A percentile compares a stretch with the other conserved stretches of the same genome.
phyloP scores from a whole-genome alignment of 495 filamentous ascomycete species.

The Penicillium desertorum region DNA sequence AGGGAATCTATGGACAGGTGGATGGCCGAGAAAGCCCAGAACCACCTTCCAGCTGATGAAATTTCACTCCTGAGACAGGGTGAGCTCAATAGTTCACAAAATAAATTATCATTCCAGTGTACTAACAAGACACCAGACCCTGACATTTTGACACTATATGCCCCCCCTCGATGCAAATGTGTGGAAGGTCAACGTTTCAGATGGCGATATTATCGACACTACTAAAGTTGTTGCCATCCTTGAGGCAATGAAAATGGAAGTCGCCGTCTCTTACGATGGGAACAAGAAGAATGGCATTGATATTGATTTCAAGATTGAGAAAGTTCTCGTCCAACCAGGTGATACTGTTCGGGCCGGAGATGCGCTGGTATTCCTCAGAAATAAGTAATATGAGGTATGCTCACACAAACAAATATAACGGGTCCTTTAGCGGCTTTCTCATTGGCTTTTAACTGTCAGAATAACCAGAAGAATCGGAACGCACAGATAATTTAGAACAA shows the following conservation, averaged over 20 bases:
- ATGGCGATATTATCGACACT: constrained; percentile 37
- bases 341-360: constrained; percentile 43
- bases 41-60: constrained; percentile 40
- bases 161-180: constrained; percentile 56
- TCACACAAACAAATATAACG: too few species aligned
- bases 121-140: constrained; percentile 33
- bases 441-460: too few species aligned
- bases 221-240: constrained; percentile 43
- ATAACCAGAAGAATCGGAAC: too few species aligned
- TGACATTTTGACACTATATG: constrained; percentile 40
- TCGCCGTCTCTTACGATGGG: constrained; percentile 33
- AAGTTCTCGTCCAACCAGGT: constrained; percentile 41
- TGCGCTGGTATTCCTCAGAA: neutral
- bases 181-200: constrained; percentile 54
- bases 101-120: neutral
- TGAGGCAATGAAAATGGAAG: constrained; percentile 53
- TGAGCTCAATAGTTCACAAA: constrained; percentile 16
- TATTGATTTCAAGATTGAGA: constrained; percentile 28
- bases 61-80: constrained; percentile 44
- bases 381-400: neutral
- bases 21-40: constrained; percentile 48
- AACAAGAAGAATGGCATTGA: neutral
- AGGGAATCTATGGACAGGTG: constrained; percentile 44
- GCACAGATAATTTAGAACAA: too few species aligned
- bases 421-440: too few species aligned